Base-by-base conservation (phyloP, 2,329 filamentous ascomycete species). In the Colletotrichum horii region DNA sequence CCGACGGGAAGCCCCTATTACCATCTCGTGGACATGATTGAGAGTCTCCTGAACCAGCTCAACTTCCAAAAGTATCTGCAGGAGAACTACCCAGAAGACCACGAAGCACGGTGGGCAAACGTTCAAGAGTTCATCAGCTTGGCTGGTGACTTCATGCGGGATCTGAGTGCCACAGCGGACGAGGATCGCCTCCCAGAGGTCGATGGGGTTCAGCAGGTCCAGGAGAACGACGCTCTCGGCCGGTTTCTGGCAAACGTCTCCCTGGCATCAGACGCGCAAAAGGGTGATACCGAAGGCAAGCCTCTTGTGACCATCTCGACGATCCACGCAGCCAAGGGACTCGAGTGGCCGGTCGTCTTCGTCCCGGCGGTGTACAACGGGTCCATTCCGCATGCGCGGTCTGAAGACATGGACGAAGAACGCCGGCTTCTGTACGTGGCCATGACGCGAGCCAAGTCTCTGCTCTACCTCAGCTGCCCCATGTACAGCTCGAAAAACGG, bases 341-440 rank as follows among this genome's bases (percentile, higher is more conserved):
- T 99, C 1, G 96, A 99, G 83, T 99, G 97, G 97, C 96, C 96
- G 0, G 90, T 98, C 2, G 95, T 98, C 1, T 98, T 98, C 83
- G 93, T 98, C 19, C 96, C 97, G 8, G 95, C 94, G 2, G 94
- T 95, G 30, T 98, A 98, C 81, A 92, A 96, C 62, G 97, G 96
- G 1, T 96, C 94, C 3, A 97, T 98, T 75, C 96, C 96, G 6
- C 96, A 98, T 83, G 94, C 93, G 3, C 91, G 96, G 79, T 91
- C 96, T 2, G 96, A 98, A 61, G 95, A 98, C 81, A 88, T 90
- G 4, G 94, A 96, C 72, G 96, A 99, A 83, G 96, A 99, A 83
- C 90, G 97, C 75, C 90, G 96, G 32, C 85, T 99, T 61, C 88
- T 99, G 0, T 99, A 98, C 80, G 97, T 99, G 16, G 96, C 96